phyloP scores from a whole-genome alignment of 345 rosid species.

The Arabidopsis arenosa region DNA sequence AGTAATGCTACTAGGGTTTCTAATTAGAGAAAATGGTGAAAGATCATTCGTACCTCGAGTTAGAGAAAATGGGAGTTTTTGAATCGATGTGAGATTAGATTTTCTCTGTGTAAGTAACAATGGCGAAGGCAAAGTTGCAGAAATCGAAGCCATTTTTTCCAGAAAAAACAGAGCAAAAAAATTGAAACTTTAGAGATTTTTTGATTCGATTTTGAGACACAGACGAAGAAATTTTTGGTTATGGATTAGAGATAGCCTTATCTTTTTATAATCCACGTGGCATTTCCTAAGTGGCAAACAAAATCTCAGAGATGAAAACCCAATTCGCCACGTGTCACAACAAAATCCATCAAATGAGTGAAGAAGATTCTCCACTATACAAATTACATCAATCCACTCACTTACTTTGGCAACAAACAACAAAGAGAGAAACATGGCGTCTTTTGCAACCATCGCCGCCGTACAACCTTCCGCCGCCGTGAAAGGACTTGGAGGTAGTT shows the following conservation, averaged over 20 bases:
- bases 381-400: slow-evolving; percentile 29
- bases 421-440: slow-evolving; percentile 64
- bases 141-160: slow-evolving; percentile 62
- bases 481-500: slow-evolving; percentile 78
- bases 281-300: slow-evolving; percentile 50
- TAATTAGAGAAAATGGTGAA: slow-evolving; percentile 40
- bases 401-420: slow-evolving; percentile 26
- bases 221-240: slow-evolving; percentile 8
- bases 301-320: slow-evolving; percentile 49
- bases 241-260: slow-evolving; percentile 61
- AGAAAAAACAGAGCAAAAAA: background rate
- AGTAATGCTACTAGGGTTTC: slow-evolving; percentile 42
- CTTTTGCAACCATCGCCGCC: slow-evolving; percentile 67
- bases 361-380: slow-evolving; percentile 37
- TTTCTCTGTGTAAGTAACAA: slow-evolving; percentile 51
- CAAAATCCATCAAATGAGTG: slow-evolving; percentile 45
- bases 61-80: slow-evolving; percentile 49
- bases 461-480: slow-evolving; percentile 62
- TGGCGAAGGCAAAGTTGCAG: slow-evolving; percentile 55
- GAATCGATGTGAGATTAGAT: slow-evolving; percentile 50
- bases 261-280: slow-evolving; percentile 61
- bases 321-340: slow-evolving; percentile 67
- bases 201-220: background rate
- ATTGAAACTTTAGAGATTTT: background rate
- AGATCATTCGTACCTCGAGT: background rate